A percentile compares a stretch with the other conserved stretches of the same genome.
These are phyloP conservation scores for Tetrapyrgos nigripes DNA, from an alignment of 1,284 basidiomycete genomes.

Conservation along the genomic window DNA sequence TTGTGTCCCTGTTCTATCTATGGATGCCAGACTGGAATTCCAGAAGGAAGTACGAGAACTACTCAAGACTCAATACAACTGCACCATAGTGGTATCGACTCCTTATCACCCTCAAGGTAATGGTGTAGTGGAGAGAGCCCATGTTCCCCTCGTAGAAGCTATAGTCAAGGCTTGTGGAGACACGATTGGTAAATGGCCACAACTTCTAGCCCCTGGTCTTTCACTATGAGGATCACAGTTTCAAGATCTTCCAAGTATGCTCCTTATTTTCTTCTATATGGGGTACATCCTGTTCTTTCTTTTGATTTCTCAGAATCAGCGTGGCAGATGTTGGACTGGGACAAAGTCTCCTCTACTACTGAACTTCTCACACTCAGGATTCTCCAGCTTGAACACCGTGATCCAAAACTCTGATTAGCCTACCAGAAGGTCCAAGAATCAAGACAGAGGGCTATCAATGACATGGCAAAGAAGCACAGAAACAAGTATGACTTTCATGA, in stretches of 20 bases:
- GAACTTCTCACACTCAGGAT: slow-evolving; percentile 21
- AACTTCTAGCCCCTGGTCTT: slow-evolving; percentile 13
- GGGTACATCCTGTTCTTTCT: slow-evolving; percentile 21
- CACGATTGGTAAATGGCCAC: slow-evolving; percentile 18
- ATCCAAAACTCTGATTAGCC: neutral
- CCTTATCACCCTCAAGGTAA: slow-evolving; percentile 41
- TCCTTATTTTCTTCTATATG: slow-evolving; percentile 26
- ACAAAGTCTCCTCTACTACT: slow-evolving; percentile 9
- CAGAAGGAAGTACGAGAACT: slow-evolving; percentile 26
- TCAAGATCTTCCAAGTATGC: slow-evolving; percentile 21
- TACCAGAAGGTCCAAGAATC: neutral
- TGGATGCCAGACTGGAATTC: slow-evolving; percentile 38
- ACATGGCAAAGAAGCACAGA: neutral
- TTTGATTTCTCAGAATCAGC: slow-evolving; percentile 27
- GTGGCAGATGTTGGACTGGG: slow-evolving; percentile 21
- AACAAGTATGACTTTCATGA: neutral
- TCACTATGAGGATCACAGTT: slow-evolving; percentile 23
- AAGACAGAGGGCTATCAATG: neutral
- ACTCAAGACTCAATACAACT: slow-evolving; percentile 27
- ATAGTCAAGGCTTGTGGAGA: slow-evolving; percentile 30
- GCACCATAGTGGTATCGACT: slow-evolving; percentile 30
- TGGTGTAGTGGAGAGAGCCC: slow-evolving; percentile 32
- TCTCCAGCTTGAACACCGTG: slow-evolving; percentile 13
- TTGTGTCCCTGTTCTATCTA: slow-evolving; percentile 27
- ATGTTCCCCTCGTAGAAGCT: slow-evolving; percentile 28